Evolutionary conservation across 2,329 filamentous ascomycete species (phyloP).

Genomic region (Sporothrix mexicana): DNA sequence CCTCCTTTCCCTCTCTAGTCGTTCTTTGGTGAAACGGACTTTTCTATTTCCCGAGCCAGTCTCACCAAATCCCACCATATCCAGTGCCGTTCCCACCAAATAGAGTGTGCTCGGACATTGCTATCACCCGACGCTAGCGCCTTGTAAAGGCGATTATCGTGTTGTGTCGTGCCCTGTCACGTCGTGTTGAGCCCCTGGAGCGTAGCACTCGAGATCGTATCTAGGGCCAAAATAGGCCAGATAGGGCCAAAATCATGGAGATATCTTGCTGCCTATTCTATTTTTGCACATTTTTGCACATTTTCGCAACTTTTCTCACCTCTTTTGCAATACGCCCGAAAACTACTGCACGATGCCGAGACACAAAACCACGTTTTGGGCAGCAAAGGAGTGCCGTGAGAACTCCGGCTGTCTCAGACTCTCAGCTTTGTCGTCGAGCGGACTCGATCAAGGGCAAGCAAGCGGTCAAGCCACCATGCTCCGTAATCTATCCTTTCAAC

Average conservation of each 20-base stretch:
- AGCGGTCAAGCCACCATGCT: not conserved
- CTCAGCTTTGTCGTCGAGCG: not conserved
- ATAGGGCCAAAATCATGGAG: too few relatives aligned
- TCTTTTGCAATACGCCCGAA: not conserved
- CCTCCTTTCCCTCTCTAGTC: not conserved
- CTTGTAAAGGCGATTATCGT: not conserved
- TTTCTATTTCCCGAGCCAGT: not conserved
- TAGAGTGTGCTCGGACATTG: not conserved
- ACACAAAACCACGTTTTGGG: not conserved
- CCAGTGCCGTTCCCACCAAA: too few relatives aligned
- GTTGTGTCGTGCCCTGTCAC: not conserved
- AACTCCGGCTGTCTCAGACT: not conserved
- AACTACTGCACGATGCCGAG: slow-evolving; percentile 6
- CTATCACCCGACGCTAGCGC: not conserved
- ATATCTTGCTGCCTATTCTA: slow-evolving; percentile 13
- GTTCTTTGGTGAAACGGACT: not conserved
- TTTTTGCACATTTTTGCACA: slow-evolving; percentile 4
- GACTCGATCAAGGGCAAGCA: not conserved
- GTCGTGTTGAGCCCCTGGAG: not conserved
- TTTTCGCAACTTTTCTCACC: too few relatives aligned
- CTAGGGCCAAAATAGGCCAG: not conserved
- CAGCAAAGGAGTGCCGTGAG: too few relatives aligned
- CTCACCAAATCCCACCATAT: not conserved
- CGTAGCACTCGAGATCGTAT: not conserved
- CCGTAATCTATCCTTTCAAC: too few relatives aligned